Evolutionary conservation across 352 stramenopile species (phyloP).

Genomic region (Globisporangium solare): DNA sequence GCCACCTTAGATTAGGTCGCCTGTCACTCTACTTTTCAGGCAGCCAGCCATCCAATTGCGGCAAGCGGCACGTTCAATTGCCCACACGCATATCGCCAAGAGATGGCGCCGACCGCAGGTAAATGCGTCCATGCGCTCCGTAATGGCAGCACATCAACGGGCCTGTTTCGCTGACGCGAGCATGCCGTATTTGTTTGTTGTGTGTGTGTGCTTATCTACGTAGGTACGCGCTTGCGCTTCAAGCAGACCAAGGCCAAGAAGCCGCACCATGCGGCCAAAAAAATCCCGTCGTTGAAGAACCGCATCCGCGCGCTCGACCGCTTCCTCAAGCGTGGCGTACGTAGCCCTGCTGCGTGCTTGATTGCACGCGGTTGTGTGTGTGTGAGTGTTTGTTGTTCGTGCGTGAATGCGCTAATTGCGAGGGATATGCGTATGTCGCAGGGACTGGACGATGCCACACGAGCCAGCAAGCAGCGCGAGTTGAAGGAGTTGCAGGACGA

Average conservation of each 20-base stretch:
- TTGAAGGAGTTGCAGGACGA: slow-evolving; percentile 43
- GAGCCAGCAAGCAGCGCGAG: slow-evolving; percentile 43
- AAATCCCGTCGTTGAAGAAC: slow-evolving; percentile 79
- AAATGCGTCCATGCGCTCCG: not conserved
- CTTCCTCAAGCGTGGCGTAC: slow-evolving; percentile 67
- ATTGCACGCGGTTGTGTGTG: not conserved
- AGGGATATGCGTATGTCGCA: slow-evolving; percentile 9
- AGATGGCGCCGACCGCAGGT: not conserved
- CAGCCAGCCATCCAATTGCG: not conserved
- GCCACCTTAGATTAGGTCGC: not conserved
- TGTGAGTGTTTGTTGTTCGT: not conserved
- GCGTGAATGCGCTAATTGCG: not conserved
- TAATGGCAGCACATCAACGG: no score
- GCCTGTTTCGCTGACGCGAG: no score
- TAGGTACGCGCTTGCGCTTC: slow-evolving; percentile 71
- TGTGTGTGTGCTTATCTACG: no score
- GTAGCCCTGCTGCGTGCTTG: slow-evolving; percentile 3
- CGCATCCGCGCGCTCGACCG: slow-evolving; percentile 75
- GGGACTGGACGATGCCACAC: slow-evolving; percentile 37
- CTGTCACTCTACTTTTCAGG: not conserved
- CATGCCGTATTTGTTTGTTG: no score
- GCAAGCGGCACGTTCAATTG: not conserved
- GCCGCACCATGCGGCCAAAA: slow-evolving; percentile 40
- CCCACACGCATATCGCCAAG: not conserved
- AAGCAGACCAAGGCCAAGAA: slow-evolving; percentile 59